Evolutionary conservation across 169 alveolate species (phyloP).

Genomic region (Plasmodium berghei): DNA sequence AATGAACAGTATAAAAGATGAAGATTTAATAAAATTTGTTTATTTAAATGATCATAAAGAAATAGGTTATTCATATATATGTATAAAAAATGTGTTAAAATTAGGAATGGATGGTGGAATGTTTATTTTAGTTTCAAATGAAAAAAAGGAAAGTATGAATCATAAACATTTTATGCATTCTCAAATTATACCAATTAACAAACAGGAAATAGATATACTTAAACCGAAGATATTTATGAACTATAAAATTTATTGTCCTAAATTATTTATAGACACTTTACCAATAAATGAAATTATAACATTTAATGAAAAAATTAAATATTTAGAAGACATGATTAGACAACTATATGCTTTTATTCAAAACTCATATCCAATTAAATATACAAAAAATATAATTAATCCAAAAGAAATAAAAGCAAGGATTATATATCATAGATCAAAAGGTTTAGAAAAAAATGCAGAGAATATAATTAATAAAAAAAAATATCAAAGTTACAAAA

Average conservation of each 20-base stretch:
- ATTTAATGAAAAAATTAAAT: constrained; percentile 26
- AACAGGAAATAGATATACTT: constrained; percentile 48
- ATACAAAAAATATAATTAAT: neutral
- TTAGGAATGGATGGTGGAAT: constrained; percentile 67
- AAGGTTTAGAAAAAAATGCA: neutral
- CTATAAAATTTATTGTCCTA: constrained; percentile 48
- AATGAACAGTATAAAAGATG: constrained; percentile 36
- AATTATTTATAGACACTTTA: constrained; percentile 24
- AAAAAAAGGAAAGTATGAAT: neutral
- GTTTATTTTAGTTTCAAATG: constrained; percentile 32
- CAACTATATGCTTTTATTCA: constrained; percentile 48
- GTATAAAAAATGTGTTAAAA: constrained; percentile 38
- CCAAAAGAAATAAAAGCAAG: neutral
- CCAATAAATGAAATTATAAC: constrained; percentile 32
- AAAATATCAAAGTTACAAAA: no score
- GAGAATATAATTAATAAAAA: neutral
- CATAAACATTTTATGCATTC: neutral
- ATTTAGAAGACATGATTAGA: constrained; percentile 57
- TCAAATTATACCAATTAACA: constrained; percentile 24
- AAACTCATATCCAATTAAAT: neutral
- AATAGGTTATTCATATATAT: constrained; percentile 57
- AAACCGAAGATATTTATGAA: constrained; percentile 54
- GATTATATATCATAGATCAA: neutral
- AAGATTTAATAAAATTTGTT: constrained; percentile 34
- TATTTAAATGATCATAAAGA: constrained; percentile 57